Base-by-base conservation (phyloP, 805 yeast species). In the Candida golubevii region DNA sequence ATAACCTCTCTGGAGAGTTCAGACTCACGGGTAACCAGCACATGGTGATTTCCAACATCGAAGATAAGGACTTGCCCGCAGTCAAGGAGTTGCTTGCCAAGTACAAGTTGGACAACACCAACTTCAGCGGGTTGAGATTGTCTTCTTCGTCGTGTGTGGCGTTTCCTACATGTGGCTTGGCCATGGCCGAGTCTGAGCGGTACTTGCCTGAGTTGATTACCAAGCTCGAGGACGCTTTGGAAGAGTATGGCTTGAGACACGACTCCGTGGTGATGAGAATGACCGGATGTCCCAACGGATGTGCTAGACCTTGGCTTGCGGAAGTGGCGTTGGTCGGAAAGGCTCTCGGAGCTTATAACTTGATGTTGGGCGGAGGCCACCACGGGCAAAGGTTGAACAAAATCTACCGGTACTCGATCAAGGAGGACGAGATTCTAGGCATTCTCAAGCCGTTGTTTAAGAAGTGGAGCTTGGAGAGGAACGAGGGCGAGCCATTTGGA, bases 211-310 rank as follows among this genome's bases (percentile, higher is more conserved):
- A 75, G 39, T 75, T 91, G 57, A 79, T 91, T 54, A 66, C 83
- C 50, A 88, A 89, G 68, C 70, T 91, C 48, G 98, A 91, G 66
- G 78, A 72, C n/a, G 81, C 88, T 15, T 73, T 91, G 46, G 97
- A 91, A 67, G 96, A 89, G 60, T 81, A 82, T 53, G 98, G 98
- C 8, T 77, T 91, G 57, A 85, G 96, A 61, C 96, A 89, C 58
- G 98, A 91, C 67, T 83, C 96, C 7, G 78, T 91, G 54, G 96
- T 89, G 23, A 85, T 91, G 95, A 82, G 98, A 73, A 90, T 91
- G 97, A 91, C 97, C 28, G 98, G 98, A 45, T 91, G 98, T 77
- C 97, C 97, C 44, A 91, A 91, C 65, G 98, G 98, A 55, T 91
- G 98, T 74, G 93, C 98, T 23, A 82, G 98, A 66, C 98, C 98